Evolutionary conservation across 1,139 yeast species (phyloP).

Genomic region (Scheffersomyces cryptocercus): DNA sequence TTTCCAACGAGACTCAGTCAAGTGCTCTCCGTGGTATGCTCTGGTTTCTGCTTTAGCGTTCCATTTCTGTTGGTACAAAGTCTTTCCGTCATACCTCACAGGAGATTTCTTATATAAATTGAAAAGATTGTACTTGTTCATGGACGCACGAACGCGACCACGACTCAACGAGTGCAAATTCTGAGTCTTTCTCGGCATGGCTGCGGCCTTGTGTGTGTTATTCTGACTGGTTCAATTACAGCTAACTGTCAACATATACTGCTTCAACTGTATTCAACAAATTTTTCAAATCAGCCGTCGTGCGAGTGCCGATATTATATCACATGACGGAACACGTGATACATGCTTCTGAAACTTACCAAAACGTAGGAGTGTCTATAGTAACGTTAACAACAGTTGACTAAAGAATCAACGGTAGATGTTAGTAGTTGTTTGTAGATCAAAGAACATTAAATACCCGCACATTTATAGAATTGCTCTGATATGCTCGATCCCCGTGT

Average conservation of each 20-base stretch:
- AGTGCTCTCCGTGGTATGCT: constrained; percentile 93
- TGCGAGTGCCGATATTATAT: constrained; percentile 3
- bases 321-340: constrained; percentile 2
- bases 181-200: constrained; percentile 65
- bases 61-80: constrained; percentile 91
- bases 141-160: constrained; percentile 84
- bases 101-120: constrained; percentile 73
- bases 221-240: background rate
- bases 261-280: constrained; percentile 3
- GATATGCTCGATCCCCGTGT: too few relatives aligned
- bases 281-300: constrained; percentile 5
- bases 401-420: too few relatives aligned
- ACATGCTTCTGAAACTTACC: background rate
- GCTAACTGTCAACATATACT: background rate
- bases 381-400: too few relatives aligned
- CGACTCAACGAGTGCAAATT: constrained; percentile 61
- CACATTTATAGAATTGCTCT: too few relatives aligned
- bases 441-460: too few relatives aligned
- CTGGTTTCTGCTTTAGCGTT: constrained; percentile 87
- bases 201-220: background rate
- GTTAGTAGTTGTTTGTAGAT: too few relatives aligned
- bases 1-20: constrained; percentile 83
- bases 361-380: background rate
- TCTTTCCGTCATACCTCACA: constrained; percentile 52
- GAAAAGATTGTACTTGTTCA: constrained; percentile 90